Evolutionary conservation across 2,329 filamentous ascomycete species (phyloP).

Genomic region (Coleophoma cylindrospora): DNA sequence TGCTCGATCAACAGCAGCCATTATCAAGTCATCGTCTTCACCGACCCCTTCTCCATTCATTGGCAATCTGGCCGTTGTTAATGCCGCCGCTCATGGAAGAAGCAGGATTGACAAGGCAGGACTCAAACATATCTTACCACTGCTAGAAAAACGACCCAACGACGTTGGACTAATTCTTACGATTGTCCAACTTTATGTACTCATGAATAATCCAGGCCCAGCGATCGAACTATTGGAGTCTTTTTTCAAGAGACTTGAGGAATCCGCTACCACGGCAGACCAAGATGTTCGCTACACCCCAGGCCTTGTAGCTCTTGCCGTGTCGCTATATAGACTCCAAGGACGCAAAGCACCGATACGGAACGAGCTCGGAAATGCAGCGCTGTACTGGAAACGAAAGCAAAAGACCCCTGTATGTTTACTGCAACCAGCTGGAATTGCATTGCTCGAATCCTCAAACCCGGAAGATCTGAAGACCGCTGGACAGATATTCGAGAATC

Average conservation of each 20-base stretch:
- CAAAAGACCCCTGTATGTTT: constrained; percentile 57
- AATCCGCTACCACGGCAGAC: constrained; percentile 48
- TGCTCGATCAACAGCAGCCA: constrained; percentile 38
- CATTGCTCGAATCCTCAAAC: constrained; percentile 72
- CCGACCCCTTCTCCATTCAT: constrained; percentile 43
- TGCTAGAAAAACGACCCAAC: constrained; percentile 69
- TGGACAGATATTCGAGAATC: constrained; percentile 70
- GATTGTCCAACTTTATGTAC: constrained; percentile 75
- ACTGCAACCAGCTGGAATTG: constrained; percentile 74
- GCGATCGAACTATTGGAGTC: constrained; percentile 72
- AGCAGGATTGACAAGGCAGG: constrained; percentile 60
- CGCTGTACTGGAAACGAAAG: constrained; percentile 72
- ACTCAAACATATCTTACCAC: constrained; percentile 62
- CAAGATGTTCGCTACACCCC: constrained; percentile 75
- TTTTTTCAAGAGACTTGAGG: constrained; percentile 69
- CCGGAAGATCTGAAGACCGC: constrained; percentile 64
- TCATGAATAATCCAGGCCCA: constrained; percentile 64
- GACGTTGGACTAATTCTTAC: constrained; percentile 79
- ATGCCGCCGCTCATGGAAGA: constrained; percentile 70
- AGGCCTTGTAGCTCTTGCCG: constrained; percentile 74
- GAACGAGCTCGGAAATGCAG: constrained; percentile 71
- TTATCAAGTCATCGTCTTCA: constrained; percentile 36
- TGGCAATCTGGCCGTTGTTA: constrained; percentile 56
- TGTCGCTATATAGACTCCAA: constrained; percentile 73
- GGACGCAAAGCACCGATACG: constrained; percentile 69